These are phyloP conservation scores for Sporobolomyces phaffii DNA, from an alignment of 768 basidiomycete genomes.

Conservation along the genomic window DNA sequence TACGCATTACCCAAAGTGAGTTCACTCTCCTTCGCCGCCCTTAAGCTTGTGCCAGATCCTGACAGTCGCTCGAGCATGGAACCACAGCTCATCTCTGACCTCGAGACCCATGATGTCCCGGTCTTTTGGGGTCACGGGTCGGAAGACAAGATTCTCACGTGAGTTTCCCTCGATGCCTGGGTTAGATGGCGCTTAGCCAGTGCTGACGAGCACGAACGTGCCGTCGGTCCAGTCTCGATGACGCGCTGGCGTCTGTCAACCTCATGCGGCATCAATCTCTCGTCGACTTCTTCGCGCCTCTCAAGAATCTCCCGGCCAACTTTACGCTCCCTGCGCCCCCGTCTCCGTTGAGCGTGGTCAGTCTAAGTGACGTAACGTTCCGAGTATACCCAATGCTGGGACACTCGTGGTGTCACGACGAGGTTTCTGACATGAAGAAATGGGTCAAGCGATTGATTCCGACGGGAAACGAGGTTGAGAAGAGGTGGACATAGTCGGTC, in stretches of 20 bases:
- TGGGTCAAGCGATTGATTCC: not conserved
- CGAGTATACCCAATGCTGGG: not conserved
- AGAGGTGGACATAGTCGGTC: not conserved
- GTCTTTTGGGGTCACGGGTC: conserved; percentile 13
- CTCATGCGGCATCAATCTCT: conserved; percentile 1
- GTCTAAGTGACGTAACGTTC: not conserved
- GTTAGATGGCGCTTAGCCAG: too few relatives aligned
- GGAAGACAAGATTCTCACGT: conserved; percentile 1
- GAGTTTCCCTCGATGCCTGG: not conserved
- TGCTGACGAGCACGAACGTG: too few relatives aligned
- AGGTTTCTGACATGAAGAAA: not conserved
- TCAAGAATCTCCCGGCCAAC: not conserved
- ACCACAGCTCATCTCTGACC: conserved; percentile 1
- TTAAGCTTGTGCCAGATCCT: not conserved
- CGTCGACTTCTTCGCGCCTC: conserved; percentile 6
- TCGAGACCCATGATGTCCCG: not conserved
- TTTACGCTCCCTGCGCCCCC: not conserved
- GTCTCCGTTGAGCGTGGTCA: not conserved
- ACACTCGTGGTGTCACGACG: conserved; percentile 11
- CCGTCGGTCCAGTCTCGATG: not conserved
- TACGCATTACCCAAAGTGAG: not conserved
- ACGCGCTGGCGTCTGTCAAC: conserved; percentile 6
- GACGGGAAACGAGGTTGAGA: not conserved
- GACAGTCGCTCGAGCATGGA: not conserved
- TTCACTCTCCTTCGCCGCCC: not conserved